Evolutionary conservation across 139 green algal species (phyloP).

Genomic region (Chlorella ohadii): DNA sequence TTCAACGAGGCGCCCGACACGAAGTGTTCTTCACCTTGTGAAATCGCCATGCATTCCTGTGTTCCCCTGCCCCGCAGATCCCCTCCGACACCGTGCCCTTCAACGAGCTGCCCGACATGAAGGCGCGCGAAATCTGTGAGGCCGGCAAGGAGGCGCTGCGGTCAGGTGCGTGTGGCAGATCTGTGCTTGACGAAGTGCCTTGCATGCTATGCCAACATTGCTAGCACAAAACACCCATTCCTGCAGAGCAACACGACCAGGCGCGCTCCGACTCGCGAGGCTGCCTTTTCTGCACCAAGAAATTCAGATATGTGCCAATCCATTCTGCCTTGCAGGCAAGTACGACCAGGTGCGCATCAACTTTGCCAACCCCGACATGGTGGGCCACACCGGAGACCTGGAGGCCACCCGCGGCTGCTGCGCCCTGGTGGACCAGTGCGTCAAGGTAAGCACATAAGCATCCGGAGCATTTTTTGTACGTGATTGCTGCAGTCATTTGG

Average conservation of each 20-base stretch:
- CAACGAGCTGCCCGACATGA: slow-evolving; percentile 95
- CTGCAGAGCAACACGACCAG: no score
- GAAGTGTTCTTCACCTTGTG: no score
- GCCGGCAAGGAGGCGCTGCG: slow-evolving; percentile 88
- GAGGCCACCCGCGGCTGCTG: slow-evolving; percentile 68
- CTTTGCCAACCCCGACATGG: slow-evolving; percentile 79
- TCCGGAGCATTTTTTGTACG: no score
- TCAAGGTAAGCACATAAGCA: slow-evolving; percentile 44
- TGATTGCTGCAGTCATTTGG: no score
- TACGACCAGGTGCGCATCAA: slow-evolving; percentile 45
- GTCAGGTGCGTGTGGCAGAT: slow-evolving; percentile 39
- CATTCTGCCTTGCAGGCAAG: neutral
- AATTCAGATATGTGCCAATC: no score
- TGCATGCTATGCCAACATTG: neutral
- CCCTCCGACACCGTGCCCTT: slow-evolving; percentile 92
- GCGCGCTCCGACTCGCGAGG: no score
- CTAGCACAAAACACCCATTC: no score
- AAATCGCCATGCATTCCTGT: no score
- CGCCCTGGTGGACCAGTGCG: slow-evolving; percentile 78
- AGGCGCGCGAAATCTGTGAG: slow-evolving; percentile 92
- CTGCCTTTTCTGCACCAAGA: no score
- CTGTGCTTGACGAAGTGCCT: neutral
- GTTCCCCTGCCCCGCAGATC: no score
- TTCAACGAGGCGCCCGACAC: slow-evolving; percentile 96
- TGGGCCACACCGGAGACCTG: slow-evolving; percentile 89